phyloP scores from a whole-genome alignment of 1,284 basidiomycete species.

The Mycosarcoma maydis region DNA sequence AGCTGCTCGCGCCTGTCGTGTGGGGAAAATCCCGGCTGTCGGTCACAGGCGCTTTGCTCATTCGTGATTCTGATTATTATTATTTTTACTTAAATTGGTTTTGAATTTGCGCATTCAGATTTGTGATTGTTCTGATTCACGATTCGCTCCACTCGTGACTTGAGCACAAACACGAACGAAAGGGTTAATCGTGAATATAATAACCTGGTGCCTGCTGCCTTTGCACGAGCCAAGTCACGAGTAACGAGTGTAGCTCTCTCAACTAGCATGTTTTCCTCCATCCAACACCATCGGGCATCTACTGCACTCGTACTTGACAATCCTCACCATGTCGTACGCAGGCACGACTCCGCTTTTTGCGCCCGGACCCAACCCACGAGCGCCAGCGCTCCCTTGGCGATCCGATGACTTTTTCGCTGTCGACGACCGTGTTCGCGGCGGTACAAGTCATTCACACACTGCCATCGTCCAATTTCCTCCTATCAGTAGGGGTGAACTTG shows the following conservation, averaged over 20 bases:
- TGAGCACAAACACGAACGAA: too few relatives aligned
- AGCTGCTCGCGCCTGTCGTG: too few relatives aligned
- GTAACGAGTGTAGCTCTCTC: not conserved
- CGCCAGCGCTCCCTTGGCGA: slow-evolving; percentile 42
- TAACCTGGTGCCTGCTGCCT: too few relatives aligned
- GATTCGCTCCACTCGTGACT: too few relatives aligned
- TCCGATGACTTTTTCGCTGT: slow-evolving; percentile 67
- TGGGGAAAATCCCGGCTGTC: slow-evolving; percentile 1
- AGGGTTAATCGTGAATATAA: too few relatives aligned
- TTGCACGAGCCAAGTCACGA: too few relatives aligned
- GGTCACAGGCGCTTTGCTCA: too few relatives aligned
- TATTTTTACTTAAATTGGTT: too few relatives aligned
- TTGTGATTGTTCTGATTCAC: not conserved
- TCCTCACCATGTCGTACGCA: slow-evolving; percentile 23
- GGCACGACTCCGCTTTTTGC: slow-evolving; percentile 40
- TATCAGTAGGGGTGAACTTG: slow-evolving; percentile 30
- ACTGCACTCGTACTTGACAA: too few relatives aligned
- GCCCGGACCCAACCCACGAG: slow-evolving; percentile 29
- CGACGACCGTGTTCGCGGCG: slow-evolving; percentile 70
- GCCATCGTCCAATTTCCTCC: slow-evolving; percentile 54
- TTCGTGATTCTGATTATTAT: too few relatives aligned
- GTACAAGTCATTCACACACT: slow-evolving; percentile 68
- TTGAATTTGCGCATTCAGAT: not conserved
- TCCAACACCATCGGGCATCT: not conserved
- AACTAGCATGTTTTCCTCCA: not conserved